Base-by-base conservation (phyloP, 192 early-diverging fungal genomes). In the Obelidium mucronatum region DNA sequence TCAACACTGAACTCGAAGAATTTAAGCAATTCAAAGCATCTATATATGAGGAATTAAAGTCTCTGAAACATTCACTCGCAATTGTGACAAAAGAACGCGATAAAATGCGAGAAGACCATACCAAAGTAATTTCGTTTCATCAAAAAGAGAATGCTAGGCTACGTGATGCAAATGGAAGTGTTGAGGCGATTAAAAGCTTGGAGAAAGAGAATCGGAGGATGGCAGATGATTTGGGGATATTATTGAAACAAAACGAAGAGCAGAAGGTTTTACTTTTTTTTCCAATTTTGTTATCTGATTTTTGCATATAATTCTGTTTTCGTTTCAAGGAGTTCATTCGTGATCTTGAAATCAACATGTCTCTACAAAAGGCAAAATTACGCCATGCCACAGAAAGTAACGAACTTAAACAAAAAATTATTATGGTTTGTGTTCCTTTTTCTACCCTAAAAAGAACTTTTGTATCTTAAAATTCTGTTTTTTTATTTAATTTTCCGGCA, bases 351-450 rank as follows among this genome's bases (percentile, higher is more conserved):
- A 42, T 42, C n/a, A 58, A 58, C 31, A 28, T 37, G 17, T 42
- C 37, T 26, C 69, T 72, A 1, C 54, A 42, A 26, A 59, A 58
- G 31, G 69, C 69, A 2, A 72, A 72, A 72, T 36, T 72, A 37
- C 11, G 40, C 11, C 69, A 72, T 58, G 69, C 69, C 30, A 58
- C 13, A 34, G 69, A 72, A 39, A 72, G 69, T 37, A 72, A 72
- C 55, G 69, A 72, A 22, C 36, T 72, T 6, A 72, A 72, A 40
- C 69, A 72, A 33, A 72, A 72, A 58, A 72, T 72, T n/a, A 72
- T 72, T 35, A 55, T 58, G 55, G 69, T 58, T 36, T 22, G 44
- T 17, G 19, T 52, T 11, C 33, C 3, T 40, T 36, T 37, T 26
- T 26, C 63, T 6, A 37, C 37, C 63, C n/a, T 13, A 22, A 37